A percentile compares a stretch with the other conserved stretches of the same genome.
These are phyloP conservation scores for Plasmopara halstedii DNA, from an alignment of 352 stramenopile species.

Conservation along the genomic window DNA sequence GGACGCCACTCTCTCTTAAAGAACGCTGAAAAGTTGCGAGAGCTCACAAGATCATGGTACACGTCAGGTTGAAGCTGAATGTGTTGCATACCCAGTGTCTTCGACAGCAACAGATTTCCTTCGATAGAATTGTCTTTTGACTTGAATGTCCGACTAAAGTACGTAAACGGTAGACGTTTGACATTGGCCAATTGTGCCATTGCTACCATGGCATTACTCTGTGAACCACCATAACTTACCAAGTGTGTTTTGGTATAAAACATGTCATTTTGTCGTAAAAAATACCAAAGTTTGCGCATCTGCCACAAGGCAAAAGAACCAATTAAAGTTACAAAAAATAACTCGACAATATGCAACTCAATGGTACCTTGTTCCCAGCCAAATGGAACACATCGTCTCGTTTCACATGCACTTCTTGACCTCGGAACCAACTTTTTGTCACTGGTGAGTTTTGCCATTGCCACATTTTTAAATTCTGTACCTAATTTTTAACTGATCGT, in stretches of 20 bases:
- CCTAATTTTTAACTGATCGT: slow-evolving; percentile 3
- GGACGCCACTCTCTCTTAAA: slow-evolving; percentile 3
- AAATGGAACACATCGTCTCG: slow-evolving; percentile 72
- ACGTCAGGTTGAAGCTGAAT: slow-evolving; percentile 31
- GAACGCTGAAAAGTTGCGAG: slow-evolving; percentile 30
- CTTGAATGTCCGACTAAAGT: slow-evolving; percentile 53
- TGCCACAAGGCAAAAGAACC: background rate
- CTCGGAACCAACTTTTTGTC: slow-evolving; percentile 55
- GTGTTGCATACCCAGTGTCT: slow-evolving; percentile 58
- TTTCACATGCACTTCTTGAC: slow-evolving; percentile 73
- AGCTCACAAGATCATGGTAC: slow-evolving; percentile 40
- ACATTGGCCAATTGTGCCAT: slow-evolving; percentile 70
- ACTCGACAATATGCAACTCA: background rate
- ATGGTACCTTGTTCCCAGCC: slow-evolving; percentile 75
- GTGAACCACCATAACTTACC: slow-evolving; percentile 67
- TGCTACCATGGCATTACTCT: slow-evolving; percentile 84
- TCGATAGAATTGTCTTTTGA: slow-evolving; percentile 7
- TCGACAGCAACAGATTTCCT: slow-evolving; percentile 43
- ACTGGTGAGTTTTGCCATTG: slow-evolving; percentile 38
- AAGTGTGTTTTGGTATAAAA: slow-evolving; percentile 58
- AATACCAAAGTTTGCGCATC: slow-evolving; percentile 83
- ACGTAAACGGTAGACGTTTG: slow-evolving; percentile 76
- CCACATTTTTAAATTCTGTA: slow-evolving; percentile 1
- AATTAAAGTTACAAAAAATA: background rate
- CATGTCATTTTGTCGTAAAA: slow-evolving; percentile 47